Evolutionary conservation across 108 stramenopile species (phyloP).

Genomic region (Cyclotella cryptica): DNA sequence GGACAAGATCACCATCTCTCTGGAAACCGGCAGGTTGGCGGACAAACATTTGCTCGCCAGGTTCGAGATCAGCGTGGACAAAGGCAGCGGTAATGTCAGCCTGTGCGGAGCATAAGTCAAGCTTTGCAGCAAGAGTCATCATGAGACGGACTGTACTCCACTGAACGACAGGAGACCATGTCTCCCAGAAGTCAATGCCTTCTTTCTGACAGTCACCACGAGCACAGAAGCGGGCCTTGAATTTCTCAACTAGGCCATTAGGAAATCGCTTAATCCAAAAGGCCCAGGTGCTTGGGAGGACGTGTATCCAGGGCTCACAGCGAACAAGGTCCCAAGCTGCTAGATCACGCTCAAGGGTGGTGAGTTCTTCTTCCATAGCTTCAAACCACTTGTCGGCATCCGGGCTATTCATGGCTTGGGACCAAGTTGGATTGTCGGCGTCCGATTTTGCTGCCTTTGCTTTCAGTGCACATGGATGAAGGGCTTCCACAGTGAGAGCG

Average conservation of each 20-base stretch:
- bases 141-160: conserved; percentile 48
- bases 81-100: conserved; percentile 60
- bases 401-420: conserved; percentile 33
- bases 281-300: conserved; percentile 56
- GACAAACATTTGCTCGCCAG: conserved; percentile 50
- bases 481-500: neutral
- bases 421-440: neutral
- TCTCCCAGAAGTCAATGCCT: conserved; percentile 33
- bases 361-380: conserved; percentile 33
- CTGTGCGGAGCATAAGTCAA: neutral
- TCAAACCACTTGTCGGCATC: neutral
- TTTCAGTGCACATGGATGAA: neutral
- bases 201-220: conserved; percentile 45
- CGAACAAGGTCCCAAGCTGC: conserved; percentile 33
- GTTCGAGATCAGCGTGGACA: conserved; percentile 48
- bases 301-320: conserved; percentile 1
- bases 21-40: conserved; percentile 43
- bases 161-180: conserved; percentile 53
- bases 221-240: conserved; percentile 60
- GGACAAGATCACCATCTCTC: too few relatives aligned
- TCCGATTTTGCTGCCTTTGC: neutral
- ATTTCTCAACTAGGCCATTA: conserved; percentile 52
- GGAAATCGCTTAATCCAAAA: conserved; percentile 56
- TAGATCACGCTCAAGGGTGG: conserved; percentile 19
- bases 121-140: conserved; percentile 26